Conservation (phyloP, 129 eudicot genomes). For the Ambrosia trifida region DNA sequence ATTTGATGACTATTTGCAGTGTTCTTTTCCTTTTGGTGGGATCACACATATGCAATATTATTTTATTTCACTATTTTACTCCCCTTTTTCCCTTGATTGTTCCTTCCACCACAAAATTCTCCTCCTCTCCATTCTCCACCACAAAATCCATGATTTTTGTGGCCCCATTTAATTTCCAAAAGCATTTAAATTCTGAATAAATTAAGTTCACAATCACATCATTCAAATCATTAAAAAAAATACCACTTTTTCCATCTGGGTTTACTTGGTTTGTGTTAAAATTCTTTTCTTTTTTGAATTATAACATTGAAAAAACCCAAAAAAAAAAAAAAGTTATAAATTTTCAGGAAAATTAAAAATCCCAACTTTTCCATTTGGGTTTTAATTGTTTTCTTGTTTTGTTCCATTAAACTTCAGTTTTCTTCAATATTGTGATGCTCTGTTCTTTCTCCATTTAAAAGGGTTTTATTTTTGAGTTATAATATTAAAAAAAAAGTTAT, state of each 20-base stretch:
- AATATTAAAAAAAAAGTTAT: no score
- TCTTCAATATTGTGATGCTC: no score
- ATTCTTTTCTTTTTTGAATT: not conserved
- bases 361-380: not conserved
- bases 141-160: constrained; percentile 30
- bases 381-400: not conserved
- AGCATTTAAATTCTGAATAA: constrained; percentile 1
- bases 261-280: not conserved
- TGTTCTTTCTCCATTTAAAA: constrained; percentile 5
- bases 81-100: constrained; percentile 18
- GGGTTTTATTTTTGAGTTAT: not conserved
- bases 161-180: not conserved
- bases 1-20: no score
- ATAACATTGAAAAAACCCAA: no score
- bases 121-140: constrained; percentile 26
- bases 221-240: constrained; percentile 9
- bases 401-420: no score
- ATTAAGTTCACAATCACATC: constrained; percentile 26
- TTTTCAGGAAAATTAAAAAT: constrained; percentile 3
- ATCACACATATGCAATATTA: no score
- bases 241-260: constrained; percentile 3
- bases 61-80: not conserved
- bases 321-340: no score
- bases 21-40: no score
- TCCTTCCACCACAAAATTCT: constrained; percentile 36